phyloP scores from a whole-genome alignment of 257 asterid genomes.

The Rehmannia glutinosa region DNA sequence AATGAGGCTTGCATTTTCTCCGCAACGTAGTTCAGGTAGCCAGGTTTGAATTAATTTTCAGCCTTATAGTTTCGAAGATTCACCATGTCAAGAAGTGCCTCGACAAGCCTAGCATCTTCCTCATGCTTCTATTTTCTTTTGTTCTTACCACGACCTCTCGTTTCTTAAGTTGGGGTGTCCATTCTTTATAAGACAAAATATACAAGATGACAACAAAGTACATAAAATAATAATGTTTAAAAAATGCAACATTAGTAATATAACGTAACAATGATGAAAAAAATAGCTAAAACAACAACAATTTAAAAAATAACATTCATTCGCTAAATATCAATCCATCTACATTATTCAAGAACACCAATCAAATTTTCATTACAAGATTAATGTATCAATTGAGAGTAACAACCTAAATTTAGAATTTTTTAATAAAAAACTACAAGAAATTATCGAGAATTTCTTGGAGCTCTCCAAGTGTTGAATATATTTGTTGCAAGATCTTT shows the following conservation, averaged over 20 bases:
- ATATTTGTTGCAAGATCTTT: too few relatives aligned
- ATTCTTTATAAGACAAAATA: background rate
- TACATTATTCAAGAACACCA: background rate
- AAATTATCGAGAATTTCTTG: background rate
- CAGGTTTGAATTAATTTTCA: background rate
- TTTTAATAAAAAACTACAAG: too few relatives aligned
- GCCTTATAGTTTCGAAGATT: background rate
- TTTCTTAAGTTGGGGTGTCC: background rate
- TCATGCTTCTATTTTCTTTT: too few relatives aligned
- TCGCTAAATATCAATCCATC: too few relatives aligned
- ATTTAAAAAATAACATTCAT: too few relatives aligned
- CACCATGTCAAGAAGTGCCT: background rate
- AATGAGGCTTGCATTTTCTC: background rate
- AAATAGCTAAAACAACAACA: background rate
- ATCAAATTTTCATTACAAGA: background rate
- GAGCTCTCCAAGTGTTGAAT: background rate
- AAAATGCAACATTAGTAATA: too few relatives aligned
- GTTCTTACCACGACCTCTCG: background rate
- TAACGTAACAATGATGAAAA: background rate
- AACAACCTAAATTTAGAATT: background rate
- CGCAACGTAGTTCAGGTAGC: background rate
- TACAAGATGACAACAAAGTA: background rate
- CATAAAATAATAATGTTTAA: background rate
- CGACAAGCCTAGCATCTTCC: background rate
- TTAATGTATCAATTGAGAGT: background rate